Evolutionary conservation across 352 stramenopile genomes (phyloP), one percentile per base, ranked within the genome.

Genomic region (Globisporangium paddicum): DNA sequence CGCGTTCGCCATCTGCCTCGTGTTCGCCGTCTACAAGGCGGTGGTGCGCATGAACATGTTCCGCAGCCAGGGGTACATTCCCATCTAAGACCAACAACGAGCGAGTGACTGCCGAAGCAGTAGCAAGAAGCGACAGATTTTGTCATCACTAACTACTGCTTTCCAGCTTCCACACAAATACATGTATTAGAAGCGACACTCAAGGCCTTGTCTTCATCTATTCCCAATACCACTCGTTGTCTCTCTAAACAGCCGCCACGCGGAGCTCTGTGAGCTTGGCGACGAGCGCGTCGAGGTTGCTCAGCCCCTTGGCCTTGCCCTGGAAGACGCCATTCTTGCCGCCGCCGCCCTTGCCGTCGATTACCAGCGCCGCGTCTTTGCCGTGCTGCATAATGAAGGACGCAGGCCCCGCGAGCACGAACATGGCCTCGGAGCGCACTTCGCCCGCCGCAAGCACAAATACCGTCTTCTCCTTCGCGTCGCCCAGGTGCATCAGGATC

Each of bases 311-410:
- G 10, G 79, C 82, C 65, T 93, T 93, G 30, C 86, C 86, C 62
- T 95, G 86, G 38, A 93, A 75, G 19, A 90, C 60, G 7, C 81
- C 76, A 54, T 82, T 83, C 62, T 89, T 91, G 46, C 82, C 41
- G 18, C 47, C 62, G 14, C 54, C 3, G 5, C 18, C 55, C 1
- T 6, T 63, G 2, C n/a, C 59, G 6, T 54, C 38, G 35, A 34
- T 18, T 1, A 5, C 30, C 28, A 32, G 13, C 23, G 38, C 40
- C 14, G 0, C 45, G 25, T 23, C 34, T 13, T n/a, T 3, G 40
- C 25, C 83, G 55, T 90, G 67, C 51, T 70, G 40, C 4, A 66
- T 62, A 26, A 95, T 73, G 51, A 92, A 75, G n/a, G 63, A 69
- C 7, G 66, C 53, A 30, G 81, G 76, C 16, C 85, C 82, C 32